phyloP scores from a whole-genome alignment of 2,329 filamentous ascomycete genomes.

The Verticillium nonalfalfae region DNA sequence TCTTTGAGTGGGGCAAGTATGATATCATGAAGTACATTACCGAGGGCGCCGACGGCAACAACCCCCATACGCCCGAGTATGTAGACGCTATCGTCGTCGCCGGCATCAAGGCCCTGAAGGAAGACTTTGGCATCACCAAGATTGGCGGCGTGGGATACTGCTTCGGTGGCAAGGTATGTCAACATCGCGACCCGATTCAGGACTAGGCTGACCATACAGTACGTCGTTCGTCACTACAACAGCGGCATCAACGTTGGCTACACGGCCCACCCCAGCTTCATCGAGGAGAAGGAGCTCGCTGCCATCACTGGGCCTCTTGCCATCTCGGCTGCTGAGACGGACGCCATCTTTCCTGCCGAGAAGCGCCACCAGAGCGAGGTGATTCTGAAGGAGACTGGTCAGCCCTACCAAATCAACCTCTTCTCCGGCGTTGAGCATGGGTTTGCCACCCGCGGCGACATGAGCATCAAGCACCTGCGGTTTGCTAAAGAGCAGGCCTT shows the following conservation, averaged over 20 bases:
- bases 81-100: constrained; percentile 26
- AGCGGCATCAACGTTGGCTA: constrained; percentile 62
- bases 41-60: constrained; percentile 39
- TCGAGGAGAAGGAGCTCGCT: constrained; percentile 59
- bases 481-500: constrained; percentile 81
- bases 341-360: constrained; percentile 58
- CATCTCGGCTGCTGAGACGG: constrained; percentile 59
- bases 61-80: constrained; percentile 28
- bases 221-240: constrained; percentile 61
- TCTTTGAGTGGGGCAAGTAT: neutral
- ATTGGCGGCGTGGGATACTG: constrained; percentile 67
- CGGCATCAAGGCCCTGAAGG: constrained; percentile 49
- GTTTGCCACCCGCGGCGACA: constrained; percentile 65
- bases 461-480: constrained; percentile 47
- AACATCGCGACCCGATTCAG: neutral
- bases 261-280: constrained; percentile 71
- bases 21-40: constrained; percentile 25
- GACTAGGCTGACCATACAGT: constrained; percentile 25
- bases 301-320: constrained; percentile 62
- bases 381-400: constrained; percentile 49
- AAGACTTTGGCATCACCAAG: constrained; percentile 47
- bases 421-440: constrained; percentile 68
- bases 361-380: constrained; percentile 59
- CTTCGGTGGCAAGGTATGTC: constrained; percentile 56
- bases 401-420: constrained; percentile 70